Conservation (phyloP, 331 rosid species). For the Malus hybrid region DNA sequence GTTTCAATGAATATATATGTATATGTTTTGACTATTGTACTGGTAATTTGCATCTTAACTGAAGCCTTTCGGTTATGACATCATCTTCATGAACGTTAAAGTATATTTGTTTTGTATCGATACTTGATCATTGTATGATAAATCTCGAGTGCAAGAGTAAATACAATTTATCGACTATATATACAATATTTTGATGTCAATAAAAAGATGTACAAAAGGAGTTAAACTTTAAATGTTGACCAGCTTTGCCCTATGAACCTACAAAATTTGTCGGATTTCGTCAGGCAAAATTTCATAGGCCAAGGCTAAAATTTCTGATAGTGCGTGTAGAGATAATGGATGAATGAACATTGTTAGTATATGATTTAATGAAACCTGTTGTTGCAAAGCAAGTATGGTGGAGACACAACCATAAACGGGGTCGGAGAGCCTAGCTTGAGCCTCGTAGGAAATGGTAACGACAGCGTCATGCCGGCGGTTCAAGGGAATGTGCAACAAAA, state of each 20-base stretch:
- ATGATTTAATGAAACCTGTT: constrained; percentile 38
- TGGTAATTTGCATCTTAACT: not conserved
- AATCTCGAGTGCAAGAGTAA: not conserved
- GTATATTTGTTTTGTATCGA: not conserved
- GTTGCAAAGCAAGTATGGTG: constrained; percentile 60
- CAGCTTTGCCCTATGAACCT: too few relatives aligned
- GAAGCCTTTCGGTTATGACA: not conserved
- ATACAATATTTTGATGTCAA: not conserved
- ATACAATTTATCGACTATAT: not conserved
- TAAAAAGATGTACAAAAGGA: not conserved
- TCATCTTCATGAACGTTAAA: not conserved
- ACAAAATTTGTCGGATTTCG: too few relatives aligned
- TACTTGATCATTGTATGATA: not conserved
- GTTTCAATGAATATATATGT: not conserved
- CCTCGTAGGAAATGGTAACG: constrained; percentile 66
- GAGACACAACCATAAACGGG: constrained; percentile 80
- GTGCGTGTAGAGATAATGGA: not conserved
- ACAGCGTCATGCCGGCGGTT: constrained; percentile 54
- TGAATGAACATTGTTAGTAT: not conserved
- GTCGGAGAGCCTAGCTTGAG: constrained; percentile 77
- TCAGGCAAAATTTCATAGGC: too few relatives aligned
- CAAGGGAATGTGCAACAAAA: constrained; percentile 44
- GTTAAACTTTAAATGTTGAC: too few relatives aligned
- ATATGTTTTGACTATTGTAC: not conserved
- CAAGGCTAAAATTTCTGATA: too few relatives aligned